Evolutionary conservation across 2,329 filamentous ascomycete species (phyloP), one percentile per base, ranked within the genome.

Genomic region (Claviceps africana): DNA sequence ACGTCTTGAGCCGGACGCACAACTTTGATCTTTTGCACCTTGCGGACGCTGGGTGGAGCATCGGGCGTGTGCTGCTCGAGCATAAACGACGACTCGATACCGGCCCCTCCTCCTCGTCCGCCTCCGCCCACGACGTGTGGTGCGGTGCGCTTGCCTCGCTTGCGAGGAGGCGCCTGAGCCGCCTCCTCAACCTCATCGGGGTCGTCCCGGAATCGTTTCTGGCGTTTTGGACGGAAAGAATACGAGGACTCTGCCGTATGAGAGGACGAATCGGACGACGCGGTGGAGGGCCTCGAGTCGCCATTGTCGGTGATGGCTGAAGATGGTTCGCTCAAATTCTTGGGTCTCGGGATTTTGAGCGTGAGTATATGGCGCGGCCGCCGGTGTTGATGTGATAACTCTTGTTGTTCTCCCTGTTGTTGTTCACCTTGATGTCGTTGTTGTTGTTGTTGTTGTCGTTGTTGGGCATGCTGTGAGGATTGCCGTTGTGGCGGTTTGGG

Each of bases 211-310:
- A 76, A 78, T 48, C 74, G 73, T 58, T 76, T 76, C 58, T 75
- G 74, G 9, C 75, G 70, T 61, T 78, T 79, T 30, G 76, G 74
- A 4, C 77, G 70, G 55, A 79, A 72, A 1, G 76, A 76, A 58
- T 76, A 76, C 5, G 67, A 71, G 0, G 76, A 78, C 50, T 74
- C 73, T 4, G 65, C 67, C 1, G 75, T 77, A 37, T 72, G 72
- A 2, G 66, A 66, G 8, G 72, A 74, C 10, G 70, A 72, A 7
- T 74, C 77, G 1, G 77, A 80, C 0, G 74, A 75, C 2, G 78
- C 71, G 0, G 76, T 76, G 0, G 70, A 72, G 1, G 76, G 77
- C 2, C 77, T 71, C 7, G 72, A 72, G 25, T 76, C 72, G 35
- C 74, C 73, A 33, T 69, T 69, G 53, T 68, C 60, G 40, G 64